Evolutionary conservation across 2,329 filamentous ascomycete genomes (phyloP).

Genomic region (Parasarocladium wereldwijsianum): DNA sequence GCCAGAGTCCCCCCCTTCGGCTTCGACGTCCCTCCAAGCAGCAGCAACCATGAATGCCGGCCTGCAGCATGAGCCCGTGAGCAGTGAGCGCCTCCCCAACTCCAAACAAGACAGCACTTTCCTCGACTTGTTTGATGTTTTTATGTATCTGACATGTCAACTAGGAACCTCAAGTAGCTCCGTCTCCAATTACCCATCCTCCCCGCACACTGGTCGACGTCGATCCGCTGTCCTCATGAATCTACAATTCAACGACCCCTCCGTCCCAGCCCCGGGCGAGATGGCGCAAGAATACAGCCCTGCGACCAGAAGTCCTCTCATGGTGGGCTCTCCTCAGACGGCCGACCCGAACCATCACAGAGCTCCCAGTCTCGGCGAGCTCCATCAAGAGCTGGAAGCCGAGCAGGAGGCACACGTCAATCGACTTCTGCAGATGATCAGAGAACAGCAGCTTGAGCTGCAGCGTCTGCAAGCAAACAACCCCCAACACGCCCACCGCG

Average conservation of each 20-base stretch:
- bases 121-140: too few species aligned
- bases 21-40: slow-evolving; percentile 58
- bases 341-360: slow-evolving; percentile 45
- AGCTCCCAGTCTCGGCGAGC: slow-evolving; percentile 57
- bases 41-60: slow-evolving; percentile 67
- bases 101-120: background rate
- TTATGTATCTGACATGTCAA: background rate
- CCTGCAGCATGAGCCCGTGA: slow-evolving; percentile 51
- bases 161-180: slow-evolving; percentile 37
- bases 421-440: slow-evolving; percentile 62
- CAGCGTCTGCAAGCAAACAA: slow-evolving; percentile 39
- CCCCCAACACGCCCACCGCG: slow-evolving; percentile 23
- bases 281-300: slow-evolving; percentile 34
- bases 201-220: slow-evolving; percentile 39
- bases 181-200: slow-evolving; percentile 22
- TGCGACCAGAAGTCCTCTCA: slow-evolving; percentile 23
- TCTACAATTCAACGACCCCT: slow-evolving; percentile 57
- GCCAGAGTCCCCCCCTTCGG: slow-evolving; percentile 47
- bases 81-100: slow-evolving; percentile 10
- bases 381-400: slow-evolving; percentile 66
- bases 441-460: slow-evolving; percentile 58
- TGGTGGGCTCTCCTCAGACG: slow-evolving; percentile 31
- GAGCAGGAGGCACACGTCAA: slow-evolving; percentile 74
- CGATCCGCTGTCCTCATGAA: slow-evolving; percentile 60
- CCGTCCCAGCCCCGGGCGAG: slow-evolving; percentile 52